Evolutionary conservation across 2,329 filamentous ascomycete genomes (phyloP), one percentile per base, ranked within the genome.

Genomic region (Zasmidium cellare): DNA sequence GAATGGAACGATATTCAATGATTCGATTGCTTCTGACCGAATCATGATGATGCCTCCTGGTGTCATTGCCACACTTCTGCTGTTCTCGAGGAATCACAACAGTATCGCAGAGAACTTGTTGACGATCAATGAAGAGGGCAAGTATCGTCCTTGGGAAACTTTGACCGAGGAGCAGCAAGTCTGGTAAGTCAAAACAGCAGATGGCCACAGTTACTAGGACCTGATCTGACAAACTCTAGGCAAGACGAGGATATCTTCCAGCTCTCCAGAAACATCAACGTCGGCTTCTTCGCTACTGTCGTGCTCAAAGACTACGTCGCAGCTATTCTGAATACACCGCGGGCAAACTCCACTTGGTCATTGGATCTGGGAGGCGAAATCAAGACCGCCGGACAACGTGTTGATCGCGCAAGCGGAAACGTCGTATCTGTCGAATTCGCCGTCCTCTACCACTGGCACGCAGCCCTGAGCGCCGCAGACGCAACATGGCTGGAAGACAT

Each of bases 191-290:
- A 7, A 18, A 11, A 22, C n/a, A 19, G 46, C 11, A 22, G 16
- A 12, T 24, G 16, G 23, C n/a, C 49, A 45, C 24, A 53, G 3
- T 12, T 18, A 22, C 20, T 16, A 22, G 28, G 14, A 24, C 24
- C 44, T n/a, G n/a, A n/a, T 22, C 61, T 64, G 41, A 69, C 53
- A 48, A 53, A 28, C 5, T 28, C 25, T 47, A 77, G 76, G 72
- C 77, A 79, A 74, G 78, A 77, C 66, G 75, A 80, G 50, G 78
- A 80, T 54, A 72, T 80, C 56, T 80, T 81, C 65, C 78, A 80
- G 59, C 63, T 78, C 12, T 65, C 73, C 14, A 72, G 77, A 45
- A 79, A 79, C 59, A 79, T 79, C 63, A 80, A 79, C 56, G 76
- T 78, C 18, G 77, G 77, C 31, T 79, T 77, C 65, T 80, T 79